A percentile compares a stretch with the other conserved stretches of the same genome.
These are phyloP conservation scores for Blastobotrys buckinghamii DNA, from an alignment of 1,139 yeast genomes.

Conservation along the genomic window DNA sequence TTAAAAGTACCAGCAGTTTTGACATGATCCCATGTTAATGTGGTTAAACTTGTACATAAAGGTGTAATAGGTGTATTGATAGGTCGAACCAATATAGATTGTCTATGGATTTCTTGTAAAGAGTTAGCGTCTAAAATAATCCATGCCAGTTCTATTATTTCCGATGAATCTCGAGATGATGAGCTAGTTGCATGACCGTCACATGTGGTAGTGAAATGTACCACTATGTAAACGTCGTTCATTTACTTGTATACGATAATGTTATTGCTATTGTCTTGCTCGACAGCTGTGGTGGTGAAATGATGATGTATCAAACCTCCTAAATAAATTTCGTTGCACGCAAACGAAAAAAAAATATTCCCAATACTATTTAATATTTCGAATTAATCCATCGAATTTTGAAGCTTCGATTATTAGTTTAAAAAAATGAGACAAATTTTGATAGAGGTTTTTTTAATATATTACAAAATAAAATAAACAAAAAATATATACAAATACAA, in stretches of 20 bases:
- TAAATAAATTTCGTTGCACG: no score
- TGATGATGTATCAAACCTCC: no score
- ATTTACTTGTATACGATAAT: background rate
- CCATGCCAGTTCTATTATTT: slow-evolving; percentile 67
- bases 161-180: slow-evolving; percentile 49
- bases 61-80: slow-evolving; percentile 63
- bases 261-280: no score
- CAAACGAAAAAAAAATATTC: no score
- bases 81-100: slow-evolving; percentile 53
- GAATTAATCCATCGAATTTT: no score
- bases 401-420: no score
- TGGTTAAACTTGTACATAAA: slow-evolving; percentile 44
- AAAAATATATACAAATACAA: background rate
- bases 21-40: slow-evolving; percentile 60
- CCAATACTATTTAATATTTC: no score
- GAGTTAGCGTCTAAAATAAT: slow-evolving; percentile 39
- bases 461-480: background rate
- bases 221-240: slow-evolving; percentile 43
- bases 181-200: slow-evolving; percentile 58
- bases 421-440: no score
- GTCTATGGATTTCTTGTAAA: slow-evolving; percentile 34
- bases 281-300: no score
- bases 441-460: no score
- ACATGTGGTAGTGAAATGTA: slow-evolving; percentile 61
- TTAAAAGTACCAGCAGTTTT: slow-evolving; percentile 45